These are phyloP conservation scores for Ceratopteris richardii DNA, from an alignment of 75 land plant species.

Conservation along the genomic window DNA sequence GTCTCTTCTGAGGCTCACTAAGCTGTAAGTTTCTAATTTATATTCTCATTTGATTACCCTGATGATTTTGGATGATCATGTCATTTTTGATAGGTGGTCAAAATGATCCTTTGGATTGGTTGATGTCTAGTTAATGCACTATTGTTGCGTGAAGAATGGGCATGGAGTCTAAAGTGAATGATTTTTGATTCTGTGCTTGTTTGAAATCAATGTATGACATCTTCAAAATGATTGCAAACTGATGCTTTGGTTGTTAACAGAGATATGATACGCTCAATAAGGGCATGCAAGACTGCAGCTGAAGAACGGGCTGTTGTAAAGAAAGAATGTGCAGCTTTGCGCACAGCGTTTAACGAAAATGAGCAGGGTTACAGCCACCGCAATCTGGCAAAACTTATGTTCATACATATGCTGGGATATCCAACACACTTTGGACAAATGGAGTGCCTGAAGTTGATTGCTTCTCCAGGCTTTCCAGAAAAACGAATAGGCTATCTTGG, in stretches of 20 bases:
- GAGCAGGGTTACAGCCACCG: conserved; percentile 92
- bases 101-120: too few species aligned
- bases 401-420: conserved; percentile 99
- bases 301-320: conserved; percentile 95
- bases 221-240: too few species aligned
- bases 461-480: conserved; percentile 93
- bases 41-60: too few species aligned
- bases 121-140: too few species aligned
- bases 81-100: too few species aligned
- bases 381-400: conserved; percentile 99
- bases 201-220: too few species aligned
- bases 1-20: too few species aligned
- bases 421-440: conserved; percentile 99
- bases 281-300: conserved; percentile 98
- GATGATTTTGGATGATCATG: too few species aligned
- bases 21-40: too few species aligned
- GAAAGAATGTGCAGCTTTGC: conserved; percentile 95
- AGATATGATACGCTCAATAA: conserved; percentile 98
- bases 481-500: conserved; percentile 98
- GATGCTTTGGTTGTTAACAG: conserved; percentile 22
- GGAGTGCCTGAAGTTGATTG: conserved; percentile 97
- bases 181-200: too few species aligned
- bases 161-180: too few species aligned
- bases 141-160: too few species aligned
- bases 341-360: conserved; percentile 85